Conservation (phyloP, 768 basidiomycete genomes). For the Phylloporus sp. region DNA sequence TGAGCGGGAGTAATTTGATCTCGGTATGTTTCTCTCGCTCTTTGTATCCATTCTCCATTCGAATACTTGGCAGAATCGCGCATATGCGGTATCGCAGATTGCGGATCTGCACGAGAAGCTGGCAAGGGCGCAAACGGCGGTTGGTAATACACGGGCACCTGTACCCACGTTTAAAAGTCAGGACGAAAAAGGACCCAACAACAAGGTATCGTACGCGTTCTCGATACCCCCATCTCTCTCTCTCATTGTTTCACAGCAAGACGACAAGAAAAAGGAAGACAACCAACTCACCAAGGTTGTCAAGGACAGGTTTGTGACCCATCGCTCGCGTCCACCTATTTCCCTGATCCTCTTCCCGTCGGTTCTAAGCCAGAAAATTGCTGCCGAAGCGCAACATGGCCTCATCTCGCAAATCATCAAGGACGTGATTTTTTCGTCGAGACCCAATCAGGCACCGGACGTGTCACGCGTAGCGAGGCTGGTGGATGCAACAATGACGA, state of each 20-base stretch:
- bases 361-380: conserved; percentile 69
- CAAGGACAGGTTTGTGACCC: conserved; percentile 66
- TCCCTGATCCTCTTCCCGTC: not conserved
- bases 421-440: conserved; percentile 77
- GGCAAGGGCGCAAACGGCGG: conserved; percentile 56
- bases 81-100: conserved; percentile 89
- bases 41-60: not conserved
- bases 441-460: conserved; percentile 30
- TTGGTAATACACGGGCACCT: conserved; percentile 54
- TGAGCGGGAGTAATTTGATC: conserved; percentile 88
- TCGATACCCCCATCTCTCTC: not conserved
- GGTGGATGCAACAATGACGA: conserved; percentile 36
- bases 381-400: conserved; percentile 89
- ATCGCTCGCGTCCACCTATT: not conserved
- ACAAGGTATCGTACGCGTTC: conserved; percentile 38
- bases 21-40: conserved; percentile 50
- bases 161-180: conserved; percentile 50
- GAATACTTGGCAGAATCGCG: conserved; percentile 65
- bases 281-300: conserved; percentile 85
- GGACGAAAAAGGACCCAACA: conserved; percentile 35
- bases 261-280: conserved; percentile 83
- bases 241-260: conserved; percentile 28
- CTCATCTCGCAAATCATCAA: conserved; percentile 92
- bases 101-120: conserved; percentile 89
- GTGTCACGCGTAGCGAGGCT: conserved; percentile 26